Percentiles rank a stretch among this genome's conserved stretches.
These are phyloP conservation scores for Fraxinus ornus DNA, from an alignment of 305 asterid genomes.

Conservation along the genomic window DNA sequence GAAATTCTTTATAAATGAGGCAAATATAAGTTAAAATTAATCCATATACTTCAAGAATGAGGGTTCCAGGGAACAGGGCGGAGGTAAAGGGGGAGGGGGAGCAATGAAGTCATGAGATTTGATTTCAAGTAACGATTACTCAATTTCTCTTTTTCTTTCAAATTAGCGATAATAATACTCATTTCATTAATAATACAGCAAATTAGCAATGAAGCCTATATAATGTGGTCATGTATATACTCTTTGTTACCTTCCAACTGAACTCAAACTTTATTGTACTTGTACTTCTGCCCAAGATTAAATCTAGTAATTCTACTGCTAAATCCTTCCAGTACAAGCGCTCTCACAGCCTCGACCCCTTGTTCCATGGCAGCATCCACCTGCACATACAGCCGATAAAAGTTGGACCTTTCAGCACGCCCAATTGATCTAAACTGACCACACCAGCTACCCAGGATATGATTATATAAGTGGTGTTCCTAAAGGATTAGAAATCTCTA, in stretches of 20 bases:
- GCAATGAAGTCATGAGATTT: neutral
- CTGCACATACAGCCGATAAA: slow-evolving; percentile 33
- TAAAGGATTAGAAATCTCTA: neutral
- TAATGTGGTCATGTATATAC: neutral
- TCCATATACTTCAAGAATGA: neutral
- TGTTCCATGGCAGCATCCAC: slow-evolving; percentile 82
- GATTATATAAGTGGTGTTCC: neutral
- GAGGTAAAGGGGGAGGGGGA: neutral
- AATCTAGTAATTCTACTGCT: slow-evolving; percentile 67
- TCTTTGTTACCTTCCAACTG: neutral
- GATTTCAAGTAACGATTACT: neutral
- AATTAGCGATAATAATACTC: neutral
- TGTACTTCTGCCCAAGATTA: slow-evolving; percentile 91
- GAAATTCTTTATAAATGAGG: neutral
- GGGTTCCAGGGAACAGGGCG: neutral
- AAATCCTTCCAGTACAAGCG: slow-evolving; percentile 69
- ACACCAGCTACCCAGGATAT: neutral
- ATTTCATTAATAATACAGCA: neutral
- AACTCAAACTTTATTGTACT: slow-evolving; percentile 65
- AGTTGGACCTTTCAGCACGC: neutral
- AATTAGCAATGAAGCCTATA: neutral
- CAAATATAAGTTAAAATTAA: neutral
- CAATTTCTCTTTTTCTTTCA: neutral
- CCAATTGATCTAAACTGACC: neutral
- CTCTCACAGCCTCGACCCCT: slow-evolving; percentile 73